Evolutionary conservation across 768 basidiomycete species (phyloP), one percentile per base, ranked within the genome.

Genomic region (Dictyophora rubrovolvata): DNA sequence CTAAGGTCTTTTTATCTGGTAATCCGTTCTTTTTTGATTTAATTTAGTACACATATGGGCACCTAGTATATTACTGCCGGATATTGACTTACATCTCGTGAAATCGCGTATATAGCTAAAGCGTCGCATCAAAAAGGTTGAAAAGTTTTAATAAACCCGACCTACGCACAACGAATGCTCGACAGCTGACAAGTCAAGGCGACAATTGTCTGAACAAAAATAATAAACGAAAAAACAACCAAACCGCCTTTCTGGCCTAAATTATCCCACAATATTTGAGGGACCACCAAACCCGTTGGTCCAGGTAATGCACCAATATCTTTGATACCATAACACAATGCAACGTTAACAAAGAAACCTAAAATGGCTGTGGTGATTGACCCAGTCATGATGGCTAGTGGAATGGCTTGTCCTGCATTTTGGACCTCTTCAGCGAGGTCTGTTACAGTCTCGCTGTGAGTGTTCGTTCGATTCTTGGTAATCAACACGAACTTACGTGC

Each of bases 191-290:
- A 62, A 14, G 64, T 63, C 16, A 59, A 34, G 17, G 53, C 60
- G 23, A 55, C 61, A 35, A 65, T 37, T n/a, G 63, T 56, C 47
- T 64, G 61, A 17, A 64, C 34, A 14, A 64, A 47, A 42, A 64
- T 64, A 52, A 64, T 63, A 11, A 64, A 56, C 22, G 61, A 66
- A 63, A 63, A 64, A 12, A 64, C 42, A n/a, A 47, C 64, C 16
- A 64, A 47, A 18, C 37, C 87, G 1, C 87, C 86, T 35, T 80
- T 80, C 65, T 81, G 77, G 1, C 87, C 87, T 1, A 89, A 85
- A 0, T 83, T 84, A 64, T 89, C 87, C 46, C 88, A 65, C 66
- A 89, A 86, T 3, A 91, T 89, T 63, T 89, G 87, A 1, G 86
- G 77, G 1, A 90, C 86, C 1, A 88, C 88, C 63, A 89, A 78